Evolutionary conservation across 164 flowering plant species (phyloP), one percentile per base, ranked within the genome.

Genomic region (Magnolia officinalis): DNA sequence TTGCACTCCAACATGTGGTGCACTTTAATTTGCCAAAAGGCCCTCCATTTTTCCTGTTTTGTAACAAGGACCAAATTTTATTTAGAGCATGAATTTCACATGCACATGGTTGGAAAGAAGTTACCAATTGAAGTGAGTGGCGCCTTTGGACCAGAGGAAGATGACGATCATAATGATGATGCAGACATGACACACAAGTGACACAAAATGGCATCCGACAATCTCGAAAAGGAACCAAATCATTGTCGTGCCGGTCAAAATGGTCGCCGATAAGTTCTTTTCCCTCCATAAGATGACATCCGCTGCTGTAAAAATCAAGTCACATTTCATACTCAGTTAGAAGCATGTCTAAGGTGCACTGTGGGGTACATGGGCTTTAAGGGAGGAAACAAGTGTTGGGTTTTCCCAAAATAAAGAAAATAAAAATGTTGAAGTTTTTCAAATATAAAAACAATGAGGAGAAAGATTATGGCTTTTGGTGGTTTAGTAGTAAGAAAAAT

Each of bases 221-320:
- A 90, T 86, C 80, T 89, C 91, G 8, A 92, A 87, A 16, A 91
- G 89, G 76, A 88, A 82, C 97, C 97, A 92, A 49, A 88, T 63
- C 7, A 77, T 29, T 1, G 87, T 81, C 19, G 81, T 61, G 50
- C 88, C 91, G 2, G 78, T 51, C 31, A 89, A 76, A 21, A 86
- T 70, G 19, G 86, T 82, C 0, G 83, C 89, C 2, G 92, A 88
- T 9, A 86, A 72, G 5, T 75, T 85, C 72, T 51, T 84, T 78
- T 90, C 77, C 80, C 80, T 87, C 92, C 95, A 90, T 64, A 90
- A 29, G 75, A 92, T 50, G 51, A 91, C 77, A 52, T 92, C 90
- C 2, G 97, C 97, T 31, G 84, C 94, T 90, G 90, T 78, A 83
- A 76, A 79, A 49, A 64, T 20, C n/a, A 64, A 55, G 1, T 55